Percentiles rank a stretch among this genome's conserved stretches.
Conservation (phyloP, 768 basidiomycete species). For the Lepiota venenata region DNA sequence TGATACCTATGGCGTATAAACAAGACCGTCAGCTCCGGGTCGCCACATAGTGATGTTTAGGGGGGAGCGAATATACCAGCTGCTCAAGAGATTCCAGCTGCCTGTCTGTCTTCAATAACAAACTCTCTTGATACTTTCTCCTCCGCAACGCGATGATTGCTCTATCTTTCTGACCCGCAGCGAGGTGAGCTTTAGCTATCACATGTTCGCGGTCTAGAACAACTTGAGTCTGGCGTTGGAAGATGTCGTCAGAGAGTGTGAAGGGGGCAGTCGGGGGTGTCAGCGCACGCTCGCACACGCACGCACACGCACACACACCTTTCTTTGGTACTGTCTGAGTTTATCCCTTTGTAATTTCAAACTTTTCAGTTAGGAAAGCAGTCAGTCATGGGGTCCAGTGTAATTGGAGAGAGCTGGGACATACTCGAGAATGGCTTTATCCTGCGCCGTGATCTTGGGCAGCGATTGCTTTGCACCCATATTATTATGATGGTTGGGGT, state of each 20-base stretch:
- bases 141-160: slow-evolving; percentile 86
- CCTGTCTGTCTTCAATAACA: slow-evolving; percentile 83
- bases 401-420: slow-evolving; percentile 27
- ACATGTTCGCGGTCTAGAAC: slow-evolving; percentile 85
- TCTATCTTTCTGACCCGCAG: slow-evolving; percentile 78
- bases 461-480: slow-evolving; percentile 75
- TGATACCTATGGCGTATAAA: slow-evolving; percentile 75
- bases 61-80: slow-evolving; percentile 54
- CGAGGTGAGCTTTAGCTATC: slow-evolving; percentile 83
- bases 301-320: slow-evolving; percentile 42
- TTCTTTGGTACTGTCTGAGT: slow-evolving; percentile 92
- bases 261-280: slow-evolving; percentile 1
- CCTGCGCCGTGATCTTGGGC: slow-evolving; percentile 90
- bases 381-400: slow-evolving; percentile 12
- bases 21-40: not conserved
- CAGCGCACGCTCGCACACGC: not conserved
- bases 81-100: slow-evolving; percentile 90
- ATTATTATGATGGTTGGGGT: not conserved
- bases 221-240: slow-evolving; percentile 74
- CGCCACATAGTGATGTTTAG: not conserved
- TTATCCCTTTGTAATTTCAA: slow-evolving; percentile 97
- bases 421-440: slow-evolving; percentile 94
- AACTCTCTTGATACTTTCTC: slow-evolving; percentile 90
- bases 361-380: slow-evolving; percentile 37
- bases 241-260: not conserved